Evolutionary conservation across 371 early-diverging fungal species (phyloP).

Genomic region (Mortierella sp.): DNA sequence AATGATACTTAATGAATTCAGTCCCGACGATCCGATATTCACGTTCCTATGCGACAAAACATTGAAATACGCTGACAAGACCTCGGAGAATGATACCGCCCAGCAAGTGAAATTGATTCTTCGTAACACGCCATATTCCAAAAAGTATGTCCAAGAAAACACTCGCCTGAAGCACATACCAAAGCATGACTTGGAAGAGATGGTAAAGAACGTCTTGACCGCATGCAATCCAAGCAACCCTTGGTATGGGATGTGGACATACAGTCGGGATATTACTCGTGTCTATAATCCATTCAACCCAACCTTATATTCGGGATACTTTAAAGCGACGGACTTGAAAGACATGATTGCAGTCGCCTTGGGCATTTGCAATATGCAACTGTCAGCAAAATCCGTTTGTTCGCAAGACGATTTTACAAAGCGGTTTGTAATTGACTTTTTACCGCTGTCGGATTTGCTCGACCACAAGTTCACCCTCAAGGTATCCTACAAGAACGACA

Average conservation of each 20-base stretch:
- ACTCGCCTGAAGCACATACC: neutral
- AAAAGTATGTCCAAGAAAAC: neutral
- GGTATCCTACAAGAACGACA: neutral
- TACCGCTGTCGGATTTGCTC: conserved; percentile 2
- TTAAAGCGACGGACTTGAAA: conserved; percentile 2
- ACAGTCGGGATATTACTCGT: conserved; percentile 2
- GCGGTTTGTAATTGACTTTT: neutral
- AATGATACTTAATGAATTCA: too few species aligned
- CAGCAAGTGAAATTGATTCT: too few species aligned
- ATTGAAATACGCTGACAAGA: too few species aligned
- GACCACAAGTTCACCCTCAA: conserved; percentile 6
- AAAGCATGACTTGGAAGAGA: neutral
- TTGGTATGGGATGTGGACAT: neutral
- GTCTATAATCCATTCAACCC: neutral
- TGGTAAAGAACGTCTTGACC: neutral
- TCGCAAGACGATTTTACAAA: neutral
- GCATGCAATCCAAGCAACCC: conserved; percentile 3
- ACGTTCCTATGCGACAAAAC: too few species aligned
- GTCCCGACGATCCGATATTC: too few species aligned
- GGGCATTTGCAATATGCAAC: conserved; percentile 5
- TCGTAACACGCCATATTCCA: neutral
- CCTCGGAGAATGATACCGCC: too few species aligned
- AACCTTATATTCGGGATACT: conserved; percentile 1
- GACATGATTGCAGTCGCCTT: conserved; percentile 1
- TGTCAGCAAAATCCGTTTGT: conserved; percentile 1